A percentile compares a stretch with the other conserved stretches of the same genome.
These are phyloP conservation scores for Exophiala sp. DNA, from an alignment of 2,329 filamentous ascomycete genomes.

Conservation along the genomic window DNA sequence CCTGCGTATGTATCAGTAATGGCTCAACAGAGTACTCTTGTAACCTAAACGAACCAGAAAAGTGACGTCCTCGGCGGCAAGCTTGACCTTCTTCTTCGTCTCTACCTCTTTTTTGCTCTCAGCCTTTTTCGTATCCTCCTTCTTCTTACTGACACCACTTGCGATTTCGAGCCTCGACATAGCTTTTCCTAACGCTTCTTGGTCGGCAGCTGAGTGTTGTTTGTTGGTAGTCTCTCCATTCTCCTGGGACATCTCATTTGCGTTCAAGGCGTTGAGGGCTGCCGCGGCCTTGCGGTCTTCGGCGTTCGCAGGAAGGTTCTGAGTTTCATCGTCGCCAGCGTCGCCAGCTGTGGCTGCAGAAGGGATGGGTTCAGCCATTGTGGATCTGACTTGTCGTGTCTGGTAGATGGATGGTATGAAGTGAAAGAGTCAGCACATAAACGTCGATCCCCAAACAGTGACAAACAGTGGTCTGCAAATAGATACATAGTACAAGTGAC, in stretches of 20 bases:
- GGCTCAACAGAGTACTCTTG: neutral
- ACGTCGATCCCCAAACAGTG: neutral
- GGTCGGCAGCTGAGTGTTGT: slow-evolving; percentile 38
- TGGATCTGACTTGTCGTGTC: slow-evolving; percentile 32
- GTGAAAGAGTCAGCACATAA: neutral
- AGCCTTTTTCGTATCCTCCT: slow-evolving; percentile 29
- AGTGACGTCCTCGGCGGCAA: slow-evolving; percentile 44
- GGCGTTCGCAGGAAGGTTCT: slow-evolving; percentile 40
- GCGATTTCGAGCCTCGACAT: slow-evolving; percentile 49
- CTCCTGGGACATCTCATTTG: slow-evolving; percentile 38
- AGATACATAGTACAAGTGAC: too few relatives aligned
- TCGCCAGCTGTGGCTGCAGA: slow-evolving; percentile 38
- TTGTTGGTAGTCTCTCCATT: slow-evolving; percentile 31
- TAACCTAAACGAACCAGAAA: slow-evolving; percentile 40
- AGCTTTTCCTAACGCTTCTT: slow-evolving; percentile 49
- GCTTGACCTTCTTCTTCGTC: slow-evolving; percentile 43
- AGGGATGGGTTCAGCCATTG: slow-evolving; percentile 45
- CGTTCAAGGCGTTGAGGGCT: slow-evolving; percentile 46
- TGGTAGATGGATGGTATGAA: neutral
- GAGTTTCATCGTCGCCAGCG: slow-evolving; percentile 31
- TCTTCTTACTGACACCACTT: slow-evolving; percentile 31
- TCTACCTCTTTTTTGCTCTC: slow-evolving; percentile 35
- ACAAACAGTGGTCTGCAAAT: neutral
- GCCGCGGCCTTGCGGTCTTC: slow-evolving; percentile 52
- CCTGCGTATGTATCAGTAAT: slow-evolving; percentile 28